Base-by-base conservation (phyloP, 1,284 basidiomycete genomes). In the Heterobasidion irregulare region DNA sequence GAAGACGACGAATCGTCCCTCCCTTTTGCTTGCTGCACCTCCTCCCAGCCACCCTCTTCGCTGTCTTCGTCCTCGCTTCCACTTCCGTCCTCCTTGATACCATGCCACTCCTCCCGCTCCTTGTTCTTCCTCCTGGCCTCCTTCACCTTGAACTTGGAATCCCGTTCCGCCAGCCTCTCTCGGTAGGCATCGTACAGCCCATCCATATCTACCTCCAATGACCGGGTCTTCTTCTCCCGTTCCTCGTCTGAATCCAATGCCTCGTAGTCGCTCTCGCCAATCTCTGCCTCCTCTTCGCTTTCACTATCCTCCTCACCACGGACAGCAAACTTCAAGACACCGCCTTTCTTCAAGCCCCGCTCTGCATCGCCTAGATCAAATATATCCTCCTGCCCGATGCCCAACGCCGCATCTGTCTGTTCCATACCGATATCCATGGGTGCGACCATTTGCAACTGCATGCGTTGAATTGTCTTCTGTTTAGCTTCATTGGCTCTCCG, bases 371-470 rank as follows among this genome's bases (percentile, higher is more conserved):
- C 82, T 36, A 97, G 78, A 65, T 95, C 92, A 64, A 97, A 97
- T 45, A 96, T 75, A 64, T 97, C 93, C 18, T 89, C 87, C 63
- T 89, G 84, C 6, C 86, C 89, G 43, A 75, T 61, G 16, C 75
- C 78, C 8, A 96, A 75, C 9, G 85, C 78, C 12, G 80, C 72
- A 65, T 96, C 93, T 47, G 75, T 76, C 63, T 89, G 86, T 64
- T 98, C 94, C 63, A 98, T 75, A 68, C 95, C 97, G 60, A 98
- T 94, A 59, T 99, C 94, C 64, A 95, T 74, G 26, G 94, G 97
- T 8, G 94, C 94, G 7, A 90, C 94, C 97, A 99, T 99, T 66
- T 93, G 89, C 49, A 99, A 80, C 69, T 99, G 97, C 82, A 99
- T 91, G 59, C 95, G 90, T 68, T 94, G 92, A 48, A 98, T 86